Evolutionary conservation across 2,329 filamentous ascomycete species (phyloP), one percentile per base, ranked within the genome.

Genomic region (Pyrenochaeta sp.): DNA sequence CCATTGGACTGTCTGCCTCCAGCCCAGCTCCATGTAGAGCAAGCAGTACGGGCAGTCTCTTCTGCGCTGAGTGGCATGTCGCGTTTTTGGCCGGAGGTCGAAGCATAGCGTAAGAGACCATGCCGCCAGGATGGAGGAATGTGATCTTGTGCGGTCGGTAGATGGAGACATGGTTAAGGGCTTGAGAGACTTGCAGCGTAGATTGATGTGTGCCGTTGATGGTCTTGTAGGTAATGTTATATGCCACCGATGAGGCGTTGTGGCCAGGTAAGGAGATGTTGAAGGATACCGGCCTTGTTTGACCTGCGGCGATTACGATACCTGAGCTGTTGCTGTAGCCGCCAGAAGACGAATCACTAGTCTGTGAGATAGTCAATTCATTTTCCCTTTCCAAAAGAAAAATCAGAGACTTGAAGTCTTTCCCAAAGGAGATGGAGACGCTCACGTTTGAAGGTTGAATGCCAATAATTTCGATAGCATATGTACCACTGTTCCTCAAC

Each of bases 91-190:
- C 80, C 9, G 86, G 85, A 27, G 85, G 79, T n/a, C 83, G 79
- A 39, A 88, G 73, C 58, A 87, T 83, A 10, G 84, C 82, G 71
- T 87, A 88, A 5, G 85, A 87, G 8, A 85, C 80, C 50, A 83
- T 82, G 32, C 81, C 82, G 39, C 80, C 78, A 6, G 84, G 82
- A 67, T 86, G 84, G 36, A 83, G 71, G 63, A 81, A 86, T 1
- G 85, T 87, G 44, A 85, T 72, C 64, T 83, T 85, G 52, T 86
- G 84, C 4, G 83, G 73, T 9, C 81, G 75, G 46, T 78, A 74
- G 6, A 78, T 56, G 13, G 66, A 72, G 8, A 55, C 48, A 36
- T 62, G 62, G 6, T 60, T 72, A 5, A 76, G 56, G 19, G 62
- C 47, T 36, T 77, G 74, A 9, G 64, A 72, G 2, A 73, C 68